These are phyloP conservation scores for Phoma sp. DNA, from an alignment of 2,329 filamentous ascomycete species.

Conservation along the genomic window DNA sequence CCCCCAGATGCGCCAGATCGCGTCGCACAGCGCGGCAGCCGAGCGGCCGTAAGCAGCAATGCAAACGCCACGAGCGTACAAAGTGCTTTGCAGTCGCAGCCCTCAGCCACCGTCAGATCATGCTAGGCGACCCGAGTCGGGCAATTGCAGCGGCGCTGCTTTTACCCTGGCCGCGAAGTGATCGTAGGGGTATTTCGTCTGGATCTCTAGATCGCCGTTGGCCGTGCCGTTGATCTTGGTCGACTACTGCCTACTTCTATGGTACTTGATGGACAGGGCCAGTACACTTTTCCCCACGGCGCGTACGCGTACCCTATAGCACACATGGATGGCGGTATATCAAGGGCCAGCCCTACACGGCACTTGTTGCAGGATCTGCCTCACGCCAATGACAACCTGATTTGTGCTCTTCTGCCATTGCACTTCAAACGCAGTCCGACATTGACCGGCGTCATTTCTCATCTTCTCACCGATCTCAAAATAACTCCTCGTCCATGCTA, in stretches of 20 bases:
- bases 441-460: neutral
- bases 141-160: neutral
- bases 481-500: neutral
- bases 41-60: slow-evolving; percentile 3
- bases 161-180: neutral
- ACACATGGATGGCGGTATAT: neutral
- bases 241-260: neutral
- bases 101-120: slow-evolving; percentile 13
- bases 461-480: neutral
- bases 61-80: slow-evolving; percentile 9
- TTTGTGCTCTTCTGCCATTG: neutral
- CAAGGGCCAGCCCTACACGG: slow-evolving; percentile 1
- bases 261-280: neutral
- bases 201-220: slow-evolving; percentile 1
- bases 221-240: neutral
- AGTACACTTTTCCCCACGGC: slow-evolving; percentile 1
- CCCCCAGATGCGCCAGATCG: slow-evolving; percentile 20
- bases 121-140: neutral
- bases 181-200: neutral
- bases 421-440: slow-evolving; percentile 1
- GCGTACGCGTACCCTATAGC: slow-evolving; percentile 14
- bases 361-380: neutral
- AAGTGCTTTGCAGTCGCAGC: neutral
- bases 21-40: slow-evolving; percentile 26
- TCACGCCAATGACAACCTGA: neutral